These are phyloP conservation scores for Triticum urartu DNA, from an alignment of 176 grass and related monocot species.

Conservation along the genomic window DNA sequence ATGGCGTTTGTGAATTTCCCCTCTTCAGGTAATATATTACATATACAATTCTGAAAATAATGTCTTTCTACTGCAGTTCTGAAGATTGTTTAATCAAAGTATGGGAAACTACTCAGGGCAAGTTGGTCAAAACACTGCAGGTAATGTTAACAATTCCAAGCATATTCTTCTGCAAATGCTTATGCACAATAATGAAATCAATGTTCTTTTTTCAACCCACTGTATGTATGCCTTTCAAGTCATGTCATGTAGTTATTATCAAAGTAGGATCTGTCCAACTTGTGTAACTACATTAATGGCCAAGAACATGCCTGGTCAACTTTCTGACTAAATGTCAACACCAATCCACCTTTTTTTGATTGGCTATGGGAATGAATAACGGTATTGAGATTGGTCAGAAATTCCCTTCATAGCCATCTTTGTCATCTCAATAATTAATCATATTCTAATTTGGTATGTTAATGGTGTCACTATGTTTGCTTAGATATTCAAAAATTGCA, in stretches of 20 bases:
- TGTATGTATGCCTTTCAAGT: neutral
- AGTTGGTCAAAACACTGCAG: conserved; percentile 90
- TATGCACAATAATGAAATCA: neutral
- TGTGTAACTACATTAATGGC: neutral
- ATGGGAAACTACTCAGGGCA: conserved; percentile 92
- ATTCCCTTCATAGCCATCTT: neutral
- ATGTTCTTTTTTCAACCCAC: neutral
- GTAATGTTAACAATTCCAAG: conserved; percentile 39
- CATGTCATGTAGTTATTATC: neutral
- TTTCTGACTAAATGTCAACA: neutral
- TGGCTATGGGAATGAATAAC: neutral
- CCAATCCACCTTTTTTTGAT: neutral
- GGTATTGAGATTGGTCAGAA: neutral
- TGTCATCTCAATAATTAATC: neutral
- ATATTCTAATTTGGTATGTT: neutral
- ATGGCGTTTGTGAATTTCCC: neutral
- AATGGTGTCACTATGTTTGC: neutral
- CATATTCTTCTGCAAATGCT: conserved; percentile 5
- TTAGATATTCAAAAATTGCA: neutral
- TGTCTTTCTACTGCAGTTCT: conserved; percentile 55
- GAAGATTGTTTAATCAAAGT: conserved; percentile 99
- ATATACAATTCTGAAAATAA: conserved; percentile 10
- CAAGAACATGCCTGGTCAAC: neutral
- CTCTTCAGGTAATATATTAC: neutral
- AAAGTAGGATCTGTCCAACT: neutral